Evolutionary conservation across 768 basidiomycete genomes (phyloP).

Genomic region (Serpula lacrymans): DNA sequence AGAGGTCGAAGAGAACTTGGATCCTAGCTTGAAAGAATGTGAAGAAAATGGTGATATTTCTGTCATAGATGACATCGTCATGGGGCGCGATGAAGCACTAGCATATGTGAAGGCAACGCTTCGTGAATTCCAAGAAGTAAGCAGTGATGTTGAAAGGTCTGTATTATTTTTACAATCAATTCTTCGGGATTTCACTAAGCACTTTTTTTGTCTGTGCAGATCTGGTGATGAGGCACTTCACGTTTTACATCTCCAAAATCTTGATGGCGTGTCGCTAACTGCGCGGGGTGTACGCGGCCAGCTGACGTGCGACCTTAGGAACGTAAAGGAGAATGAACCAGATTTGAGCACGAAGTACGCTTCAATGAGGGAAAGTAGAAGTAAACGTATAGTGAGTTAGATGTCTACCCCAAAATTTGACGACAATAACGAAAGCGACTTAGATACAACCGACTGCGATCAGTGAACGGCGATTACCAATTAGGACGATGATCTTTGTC

Average conservation of each 20-base stretch:
- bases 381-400: conserved; percentile 35
- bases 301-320: conserved; percentile 39
- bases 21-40: conserved; percentile 4
- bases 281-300: conserved; percentile 49
- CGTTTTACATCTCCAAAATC: conserved; percentile 42
- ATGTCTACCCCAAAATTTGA: too few species aligned
- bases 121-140: conserved; percentile 49
- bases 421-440: too few species aligned
- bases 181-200: conserved; percentile 6
- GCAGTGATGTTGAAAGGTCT: conserved; percentile 60
- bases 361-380: conserved; percentile 31
- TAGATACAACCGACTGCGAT: too few species aligned
- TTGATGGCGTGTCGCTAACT: conserved; percentile 50
- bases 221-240: conserved; percentile 38
- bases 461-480: too few species aligned
- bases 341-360: conserved; percentile 32
- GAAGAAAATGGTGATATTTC: conserved; percentile 18
- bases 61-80: conserved; percentile 15
- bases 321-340: conserved; percentile 33
- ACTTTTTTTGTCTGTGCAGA: conserved; percentile 23
- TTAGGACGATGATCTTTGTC: too few species aligned
- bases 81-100: conserved; percentile 49
- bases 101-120: conserved; percentile 56
- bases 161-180: conserved; percentile 9
- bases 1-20: conserved; percentile 40